These are phyloP conservation scores for Colletotrichum sp. DNA, from an alignment of 2,329 filamentous ascomycete species.

Conservation along the genomic window DNA sequence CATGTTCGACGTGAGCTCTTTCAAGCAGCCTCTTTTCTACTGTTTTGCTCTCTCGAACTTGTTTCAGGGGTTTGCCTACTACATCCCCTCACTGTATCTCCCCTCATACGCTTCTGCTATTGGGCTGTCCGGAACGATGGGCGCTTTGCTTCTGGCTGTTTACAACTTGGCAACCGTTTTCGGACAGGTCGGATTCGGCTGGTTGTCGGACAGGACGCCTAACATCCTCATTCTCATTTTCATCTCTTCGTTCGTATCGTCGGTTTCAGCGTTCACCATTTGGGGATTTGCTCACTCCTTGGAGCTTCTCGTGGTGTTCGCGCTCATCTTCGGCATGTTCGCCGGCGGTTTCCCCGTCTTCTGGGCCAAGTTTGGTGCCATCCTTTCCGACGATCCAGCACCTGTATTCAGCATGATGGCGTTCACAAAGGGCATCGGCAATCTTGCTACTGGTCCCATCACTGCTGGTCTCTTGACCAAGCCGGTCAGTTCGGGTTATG, in stretches of 20 bases:
- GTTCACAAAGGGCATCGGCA: constrained; percentile 32
- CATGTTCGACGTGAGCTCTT: constrained; percentile 27
- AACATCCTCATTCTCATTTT: constrained; percentile 48
- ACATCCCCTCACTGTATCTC: constrained; percentile 59
- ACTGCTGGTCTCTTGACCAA: constrained; percentile 23
- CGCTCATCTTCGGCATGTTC: constrained; percentile 62
- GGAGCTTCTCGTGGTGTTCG: constrained; percentile 53
- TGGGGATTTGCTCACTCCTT: constrained; percentile 57
- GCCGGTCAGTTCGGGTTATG: constrained; percentile 8
- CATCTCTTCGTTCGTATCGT: constrained; percentile 50
- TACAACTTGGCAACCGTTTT: constrained; percentile 53
- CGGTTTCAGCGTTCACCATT: constrained; percentile 52
- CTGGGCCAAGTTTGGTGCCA: constrained; percentile 30
- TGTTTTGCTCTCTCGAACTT: constrained; percentile 52
- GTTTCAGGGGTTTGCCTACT: constrained; percentile 58
- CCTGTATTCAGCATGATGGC: constrained; percentile 31
- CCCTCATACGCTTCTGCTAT: constrained; percentile 51
- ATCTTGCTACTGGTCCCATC: constrained; percentile 30
- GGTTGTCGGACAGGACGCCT: constrained; percentile 47
- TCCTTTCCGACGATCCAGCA: constrained; percentile 30
- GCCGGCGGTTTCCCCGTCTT: constrained; percentile 42
- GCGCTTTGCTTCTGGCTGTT: constrained; percentile 52
- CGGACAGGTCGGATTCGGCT: constrained; percentile 49
- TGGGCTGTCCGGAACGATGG: constrained; percentile 39
- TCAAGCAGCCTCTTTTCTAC: constrained; percentile 28